A percentile compares a stretch with the other conserved stretches of the same genome.
phyloP scores from a whole-genome alignment of 2,329 filamentous ascomycete species.

The Tolypocladium endophyticum region DNA sequence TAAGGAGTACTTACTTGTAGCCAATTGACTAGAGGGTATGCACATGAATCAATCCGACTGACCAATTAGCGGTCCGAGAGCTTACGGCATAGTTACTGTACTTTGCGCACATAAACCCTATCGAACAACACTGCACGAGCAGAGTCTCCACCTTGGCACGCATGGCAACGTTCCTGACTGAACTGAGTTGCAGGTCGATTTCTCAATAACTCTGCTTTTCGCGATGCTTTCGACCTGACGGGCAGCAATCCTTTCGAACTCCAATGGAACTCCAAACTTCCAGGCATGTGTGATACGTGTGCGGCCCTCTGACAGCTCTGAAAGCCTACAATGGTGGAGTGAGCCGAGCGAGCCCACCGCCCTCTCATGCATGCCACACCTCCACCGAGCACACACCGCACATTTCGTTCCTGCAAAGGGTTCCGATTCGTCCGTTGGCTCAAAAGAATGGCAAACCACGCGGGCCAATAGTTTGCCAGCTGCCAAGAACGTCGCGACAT shows the following conservation, averaged over 20 bases:
- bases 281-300: background rate
- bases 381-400: background rate
- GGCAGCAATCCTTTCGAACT: background rate
- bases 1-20: too few relatives aligned
- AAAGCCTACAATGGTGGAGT: background rate
- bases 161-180: too few relatives aligned
- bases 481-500: background rate
- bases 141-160: too few relatives aligned
- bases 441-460: background rate
- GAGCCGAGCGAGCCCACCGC: background rate
- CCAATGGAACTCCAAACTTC: too few relatives aligned
- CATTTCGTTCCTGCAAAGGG: background rate
- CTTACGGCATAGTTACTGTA: background rate
- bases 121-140: background rate
- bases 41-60: background rate
- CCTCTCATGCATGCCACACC: background rate
- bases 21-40: background rate
- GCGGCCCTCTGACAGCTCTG: background rate
- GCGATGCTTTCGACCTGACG: background rate
- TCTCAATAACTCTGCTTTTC: background rate
- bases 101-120: background rate
- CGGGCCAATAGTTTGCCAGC: background rate
- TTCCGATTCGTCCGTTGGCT: background rate
- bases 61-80: background rate
- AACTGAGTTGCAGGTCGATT: too few relatives aligned